Evolutionary conservation across 2,329 filamentous ascomycete genomes (phyloP), one percentile per base, ranked within the genome.

Genomic region (Aphanocladium album): DNA sequence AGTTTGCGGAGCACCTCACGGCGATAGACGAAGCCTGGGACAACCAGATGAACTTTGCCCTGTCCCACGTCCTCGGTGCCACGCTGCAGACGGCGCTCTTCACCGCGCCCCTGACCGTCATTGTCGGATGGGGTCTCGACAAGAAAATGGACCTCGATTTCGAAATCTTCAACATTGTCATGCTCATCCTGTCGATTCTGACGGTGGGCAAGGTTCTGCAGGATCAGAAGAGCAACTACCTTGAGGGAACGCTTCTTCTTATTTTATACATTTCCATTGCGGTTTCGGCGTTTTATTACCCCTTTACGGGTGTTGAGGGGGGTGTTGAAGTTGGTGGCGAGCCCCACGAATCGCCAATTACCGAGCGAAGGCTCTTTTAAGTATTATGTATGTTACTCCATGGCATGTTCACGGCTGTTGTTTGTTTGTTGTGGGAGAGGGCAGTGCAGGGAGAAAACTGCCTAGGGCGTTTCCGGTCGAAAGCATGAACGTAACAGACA

Each of bases 51-150:
- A 95, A 95, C 76, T 88, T 93, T 73, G 90, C 91, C 0, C 81
- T 95, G 27, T 89, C 90, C 49, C 91, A 96, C 72, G 90, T 95
- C 57, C 85, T 96, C 46, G 91, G 91, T 51, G 88, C 91, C 2
- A 93, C 90, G 0, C 88, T 96, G 62, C 93, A 96, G 75, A 97
- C 93, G 0, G 91, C 92, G 1, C 82, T 96, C 35, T 86, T 96
- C 70, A 96, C 96, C 71, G 91, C 88, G 0, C 92, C 93, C 0
- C 81, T 96, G 4, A 87, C 91, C 8, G 86, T 96, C 37, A 80
- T 96, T 41, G 88, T 96, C 53, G 90, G 89, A 49, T 97, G 93
- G 92, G 88, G 89, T 23, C 75, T 92, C 39, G 67, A 69, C 6
- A 16, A 33, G 19, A 27, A 79, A 6, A 90, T 97, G 83, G 86